phyloP scores from a whole-genome alignment of 2,329 filamentous ascomycete species.

The Ophiocordyceps robertsii region DNA sequence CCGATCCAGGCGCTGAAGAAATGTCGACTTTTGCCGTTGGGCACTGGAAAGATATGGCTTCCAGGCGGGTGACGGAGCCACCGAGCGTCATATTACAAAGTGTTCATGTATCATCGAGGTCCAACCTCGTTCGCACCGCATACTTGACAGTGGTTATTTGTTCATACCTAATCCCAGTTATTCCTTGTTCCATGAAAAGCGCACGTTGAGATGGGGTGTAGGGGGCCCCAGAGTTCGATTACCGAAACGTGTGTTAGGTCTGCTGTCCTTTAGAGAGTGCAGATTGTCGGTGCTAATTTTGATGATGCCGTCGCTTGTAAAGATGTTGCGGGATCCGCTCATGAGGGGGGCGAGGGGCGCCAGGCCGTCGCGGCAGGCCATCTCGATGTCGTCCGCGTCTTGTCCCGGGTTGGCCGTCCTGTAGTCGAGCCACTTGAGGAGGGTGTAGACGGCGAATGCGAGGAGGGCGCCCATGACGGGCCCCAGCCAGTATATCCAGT shows the following conservation, averaged over 20 bases:
- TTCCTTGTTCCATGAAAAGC: slow-evolving; percentile 1
- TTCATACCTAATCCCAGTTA: not conserved
- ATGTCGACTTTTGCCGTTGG: too few species aligned
- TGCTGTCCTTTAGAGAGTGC: not conserved
- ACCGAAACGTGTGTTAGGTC: not conserved
- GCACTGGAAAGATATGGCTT: too few species aligned
- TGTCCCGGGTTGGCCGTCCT: slow-evolving; percentile 35
- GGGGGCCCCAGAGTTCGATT: not conserved
- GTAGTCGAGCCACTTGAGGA: slow-evolving; percentile 38
- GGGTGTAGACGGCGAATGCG: slow-evolving; percentile 33
- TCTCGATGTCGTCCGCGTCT: slow-evolving; percentile 23
- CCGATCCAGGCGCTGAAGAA: too few species aligned
- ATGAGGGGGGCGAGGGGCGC: not conserved
- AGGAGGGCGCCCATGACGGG: slow-evolving; percentile 35
- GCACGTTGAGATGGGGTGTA: not conserved
- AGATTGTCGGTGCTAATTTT: not conserved
- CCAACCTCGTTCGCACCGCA: not conserved
- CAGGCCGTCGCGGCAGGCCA: not conserved
- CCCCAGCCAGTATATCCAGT: slow-evolving; percentile 43
- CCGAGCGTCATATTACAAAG: too few species aligned
- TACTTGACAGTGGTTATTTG: not conserved
- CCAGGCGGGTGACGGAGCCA: too few species aligned
- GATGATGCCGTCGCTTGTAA: slow-evolving; percentile 1
- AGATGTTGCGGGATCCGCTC: not conserved
- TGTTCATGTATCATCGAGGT: too few species aligned